Evolutionary conservation across 306 rosid species (phyloP), one percentile per base, ranked within the genome.

Genomic region (Bauhinia variegata): DNA sequence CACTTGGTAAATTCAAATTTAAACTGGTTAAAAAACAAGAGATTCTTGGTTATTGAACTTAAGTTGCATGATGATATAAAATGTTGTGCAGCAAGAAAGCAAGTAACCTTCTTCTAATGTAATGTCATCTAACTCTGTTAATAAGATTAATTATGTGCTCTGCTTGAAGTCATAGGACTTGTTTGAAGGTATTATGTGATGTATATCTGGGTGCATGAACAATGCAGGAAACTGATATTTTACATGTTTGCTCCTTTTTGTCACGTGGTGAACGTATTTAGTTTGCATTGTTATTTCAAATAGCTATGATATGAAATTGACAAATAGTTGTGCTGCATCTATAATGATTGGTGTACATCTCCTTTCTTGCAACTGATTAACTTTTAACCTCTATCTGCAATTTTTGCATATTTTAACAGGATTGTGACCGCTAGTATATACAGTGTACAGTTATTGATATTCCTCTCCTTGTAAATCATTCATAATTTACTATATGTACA

Each of bases 401-500:
- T 37, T 65, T 70, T 63, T 48, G 43, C 31, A n/a, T 10, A 60
- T 55, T 62, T 43, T 55, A 42, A 51, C 38, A 44, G 44, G 44
- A 39, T 58, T 67, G 39, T 67, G 51, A 11, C 54, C 14, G 9
- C 64, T 51, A 43, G 31, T 55, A 52, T 67, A 71, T 48, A 39
- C 12, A 46, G 60, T 65, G 11, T 68, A 38, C 47, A 43, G 68
- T 59, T 71, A 32, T 34, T 12, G 42, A 30, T 65, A 58, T 61
- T 60, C 66, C 6, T 56, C n/a, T 67, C 32, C 63, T 54, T 13
- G 43, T 54, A 53, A 75, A 54, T 64, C 41, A 23, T 60, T 75
- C 65, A 55, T 44, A 23, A 15, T 60, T 75, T 67, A n/a, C 75
- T 60, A 34, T 32, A 34, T 23, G 69, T 63, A 56, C 64, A 38